These are phyloP conservation scores for Talaromyces borbonicus DNA, from an alignment of 495 filamentous ascomycete species.

Conservation along the genomic window DNA sequence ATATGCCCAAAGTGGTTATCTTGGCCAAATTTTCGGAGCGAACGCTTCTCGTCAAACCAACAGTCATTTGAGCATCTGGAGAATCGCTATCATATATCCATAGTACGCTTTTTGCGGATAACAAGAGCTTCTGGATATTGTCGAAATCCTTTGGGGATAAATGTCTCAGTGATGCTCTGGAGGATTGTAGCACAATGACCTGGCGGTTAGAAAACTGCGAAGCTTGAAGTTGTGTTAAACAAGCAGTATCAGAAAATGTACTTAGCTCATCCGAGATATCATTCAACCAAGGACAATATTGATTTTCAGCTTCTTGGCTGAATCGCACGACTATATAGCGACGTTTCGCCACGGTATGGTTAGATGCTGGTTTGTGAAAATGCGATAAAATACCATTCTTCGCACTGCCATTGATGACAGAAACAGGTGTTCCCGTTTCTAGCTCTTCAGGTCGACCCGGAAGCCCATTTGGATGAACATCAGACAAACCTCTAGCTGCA, in stretches of 20 bases:
- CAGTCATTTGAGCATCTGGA: slow-evolving; percentile 44
- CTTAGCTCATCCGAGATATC: too few species aligned
- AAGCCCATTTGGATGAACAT: too few species aligned
- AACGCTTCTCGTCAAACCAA: slow-evolving; percentile 41
- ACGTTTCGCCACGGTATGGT: too few species aligned
- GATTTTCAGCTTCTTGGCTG: too few species aligned
- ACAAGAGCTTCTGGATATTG: slow-evolving; percentile 14
- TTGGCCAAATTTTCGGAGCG: slow-evolving; percentile 42
- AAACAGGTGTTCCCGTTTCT: too few species aligned
- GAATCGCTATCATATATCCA: slow-evolving; percentile 40
- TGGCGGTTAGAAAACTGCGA: slow-evolving; percentile 10
- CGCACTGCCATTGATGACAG: too few species aligned
- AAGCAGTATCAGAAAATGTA: not conserved
- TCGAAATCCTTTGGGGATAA: slow-evolving; percentile 14
- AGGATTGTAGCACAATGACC: slow-evolving; percentile 16
- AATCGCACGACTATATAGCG: too few species aligned
- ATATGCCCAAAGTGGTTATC: slow-evolving; percentile 40
- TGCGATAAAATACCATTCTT: too few species aligned
- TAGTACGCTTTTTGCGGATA: slow-evolving; percentile 28
- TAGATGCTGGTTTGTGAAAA: too few species aligned
- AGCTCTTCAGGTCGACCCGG: too few species aligned
- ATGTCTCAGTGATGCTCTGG: slow-evolving; percentile 13
- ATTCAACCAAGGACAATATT: too few species aligned
- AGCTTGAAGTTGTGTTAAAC: not conserved
- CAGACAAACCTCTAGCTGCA: too few species aligned